A percentile compares a stretch with the other conserved stretches of the same genome.
Evolutionary conservation across 805 yeast genomes (phyloP).

Genomic region (Metschnikowia similis): DNA sequence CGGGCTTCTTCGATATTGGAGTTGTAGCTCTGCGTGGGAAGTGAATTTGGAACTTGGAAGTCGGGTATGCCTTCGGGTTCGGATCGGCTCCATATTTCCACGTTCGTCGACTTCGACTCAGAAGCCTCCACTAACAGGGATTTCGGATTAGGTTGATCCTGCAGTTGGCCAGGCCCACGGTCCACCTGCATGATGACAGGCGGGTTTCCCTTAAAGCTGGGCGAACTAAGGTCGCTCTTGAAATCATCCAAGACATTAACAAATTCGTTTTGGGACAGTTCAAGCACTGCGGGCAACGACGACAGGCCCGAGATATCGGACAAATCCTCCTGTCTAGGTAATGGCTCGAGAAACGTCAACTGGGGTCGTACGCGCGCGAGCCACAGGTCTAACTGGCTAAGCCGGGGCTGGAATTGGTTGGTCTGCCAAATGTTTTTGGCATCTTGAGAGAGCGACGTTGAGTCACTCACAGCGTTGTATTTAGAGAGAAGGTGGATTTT

Average conservation of each 20-base stretch:
- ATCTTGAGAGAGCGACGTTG: conserved; percentile 36
- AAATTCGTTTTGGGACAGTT: not conserved
- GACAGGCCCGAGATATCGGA: conserved; percentile 10
- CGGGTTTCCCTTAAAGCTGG: not conserved
- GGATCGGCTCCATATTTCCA: not conserved
- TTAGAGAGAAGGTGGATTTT: conserved; percentile 27
- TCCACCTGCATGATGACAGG: not conserved
- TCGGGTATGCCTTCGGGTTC: not conserved
- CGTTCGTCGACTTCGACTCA: not conserved
- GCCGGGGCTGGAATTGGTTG: conserved; percentile 23
- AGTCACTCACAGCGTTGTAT: conserved; percentile 29
- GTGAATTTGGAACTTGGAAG: not conserved
- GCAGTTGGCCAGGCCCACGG: not conserved
- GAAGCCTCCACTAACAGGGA: no score
- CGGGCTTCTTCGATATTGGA: not conserved
- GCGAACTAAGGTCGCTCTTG: not conserved
- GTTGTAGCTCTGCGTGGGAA: not conserved
- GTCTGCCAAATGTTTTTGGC: conserved; percentile 28
- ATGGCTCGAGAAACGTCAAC: conserved; percentile 15
- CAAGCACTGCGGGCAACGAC: not conserved
- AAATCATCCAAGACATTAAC: not conserved
- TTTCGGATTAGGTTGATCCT: not conserved
- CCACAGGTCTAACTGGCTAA: conserved; percentile 16
- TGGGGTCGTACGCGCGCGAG: conserved; percentile 7
- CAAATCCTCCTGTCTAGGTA: conserved; percentile 7